Evolutionary conservation across 768 basidiomycete genomes (phyloP).

Genomic region (Boletus sp.): DNA sequence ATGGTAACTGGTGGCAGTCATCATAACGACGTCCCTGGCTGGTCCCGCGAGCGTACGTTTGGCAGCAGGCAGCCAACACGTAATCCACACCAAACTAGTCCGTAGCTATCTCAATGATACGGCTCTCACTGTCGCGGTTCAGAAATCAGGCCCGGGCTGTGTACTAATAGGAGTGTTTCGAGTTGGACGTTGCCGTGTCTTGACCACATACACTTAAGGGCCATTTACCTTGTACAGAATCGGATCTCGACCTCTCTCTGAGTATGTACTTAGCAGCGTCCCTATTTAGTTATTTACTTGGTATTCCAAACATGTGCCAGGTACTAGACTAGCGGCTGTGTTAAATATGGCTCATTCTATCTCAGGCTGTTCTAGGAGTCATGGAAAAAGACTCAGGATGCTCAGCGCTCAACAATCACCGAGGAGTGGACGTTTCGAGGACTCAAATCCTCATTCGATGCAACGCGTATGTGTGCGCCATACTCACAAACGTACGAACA

Average conservation of each 20-base stretch:
- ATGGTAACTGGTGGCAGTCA: not conserved
- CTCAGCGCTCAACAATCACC: slow-evolving; percentile 43
- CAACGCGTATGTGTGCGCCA: slow-evolving; percentile 38
- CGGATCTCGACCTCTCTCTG: not conserved
- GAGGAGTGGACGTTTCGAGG: slow-evolving; percentile 80
- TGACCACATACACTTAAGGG: not conserved
- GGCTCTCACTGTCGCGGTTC: not conserved
- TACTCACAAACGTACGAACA: slow-evolving; percentile 17
- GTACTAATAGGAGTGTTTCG: too few relatives aligned
- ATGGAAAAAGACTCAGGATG: slow-evolving; percentile 37
- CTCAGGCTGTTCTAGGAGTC: not conserved
- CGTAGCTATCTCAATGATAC: not conserved
- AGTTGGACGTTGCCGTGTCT: not conserved
- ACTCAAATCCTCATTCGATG: slow-evolving; percentile 72
- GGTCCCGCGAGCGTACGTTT: too few relatives aligned
- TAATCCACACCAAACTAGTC: not conserved
- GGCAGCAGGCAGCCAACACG: not conserved
- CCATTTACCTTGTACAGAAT: not conserved
- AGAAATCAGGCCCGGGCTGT: too few relatives aligned
- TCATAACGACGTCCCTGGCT: slow-evolving; percentile 1
- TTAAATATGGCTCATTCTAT: not conserved
- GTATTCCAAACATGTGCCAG: slow-evolving; percentile 2
- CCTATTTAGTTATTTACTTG: too few relatives aligned
- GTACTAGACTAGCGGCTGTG: not conserved
- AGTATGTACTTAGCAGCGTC: not conserved